Percentiles rank a stretch among this genome's conserved stretches.
Conservation (phyloP, 495 filamentous ascomycete species). For the Penicillium angulare region DNA sequence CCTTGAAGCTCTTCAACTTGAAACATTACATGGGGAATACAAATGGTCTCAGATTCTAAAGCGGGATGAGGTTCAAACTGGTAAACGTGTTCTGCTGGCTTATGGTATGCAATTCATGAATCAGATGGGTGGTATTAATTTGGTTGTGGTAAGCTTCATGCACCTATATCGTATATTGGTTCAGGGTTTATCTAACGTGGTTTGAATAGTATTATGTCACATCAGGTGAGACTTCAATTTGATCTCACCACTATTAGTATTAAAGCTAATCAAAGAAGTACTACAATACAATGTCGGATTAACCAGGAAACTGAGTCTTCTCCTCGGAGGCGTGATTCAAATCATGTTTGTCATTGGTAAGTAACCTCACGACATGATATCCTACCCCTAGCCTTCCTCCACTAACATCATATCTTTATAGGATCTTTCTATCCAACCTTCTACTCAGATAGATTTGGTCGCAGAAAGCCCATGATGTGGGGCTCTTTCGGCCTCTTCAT, state of each 20-base stretch:
- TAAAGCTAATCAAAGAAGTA: too few relatives aligned
- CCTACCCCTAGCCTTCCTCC: too few relatives aligned
- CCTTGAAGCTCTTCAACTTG: constrained; percentile 44
- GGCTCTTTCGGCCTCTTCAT: constrained; percentile 49
- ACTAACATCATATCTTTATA: too few relatives aligned
- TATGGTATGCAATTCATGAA: constrained; percentile 52
- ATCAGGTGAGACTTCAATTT: too few relatives aligned
- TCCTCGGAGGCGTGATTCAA: constrained; percentile 48
- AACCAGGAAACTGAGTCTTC: constrained; percentile 43
- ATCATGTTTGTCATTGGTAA: constrained; percentile 41
- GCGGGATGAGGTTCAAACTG: constrained; percentile 51
- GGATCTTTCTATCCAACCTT: constrained; percentile 46
- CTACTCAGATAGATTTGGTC: constrained; percentile 52
- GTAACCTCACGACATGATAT: too few relatives aligned
- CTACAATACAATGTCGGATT: constrained; percentile 51
- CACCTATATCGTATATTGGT: too few relatives aligned
- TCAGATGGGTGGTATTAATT: constrained; percentile 50
- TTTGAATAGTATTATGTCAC: too few relatives aligned
- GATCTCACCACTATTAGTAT: too few relatives aligned
- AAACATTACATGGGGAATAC: constrained; percentile 40
- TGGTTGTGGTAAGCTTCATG: too few relatives aligned
- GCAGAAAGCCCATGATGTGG: constrained; percentile 58
- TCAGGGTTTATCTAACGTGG: too few relatives aligned
- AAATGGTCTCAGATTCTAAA: constrained; percentile 46
- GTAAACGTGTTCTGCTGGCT: constrained; percentile 52